phyloP scores from a whole-genome alignment of 2,329 filamentous ascomycete species.

The Apiospora phragmitis region DNA sequence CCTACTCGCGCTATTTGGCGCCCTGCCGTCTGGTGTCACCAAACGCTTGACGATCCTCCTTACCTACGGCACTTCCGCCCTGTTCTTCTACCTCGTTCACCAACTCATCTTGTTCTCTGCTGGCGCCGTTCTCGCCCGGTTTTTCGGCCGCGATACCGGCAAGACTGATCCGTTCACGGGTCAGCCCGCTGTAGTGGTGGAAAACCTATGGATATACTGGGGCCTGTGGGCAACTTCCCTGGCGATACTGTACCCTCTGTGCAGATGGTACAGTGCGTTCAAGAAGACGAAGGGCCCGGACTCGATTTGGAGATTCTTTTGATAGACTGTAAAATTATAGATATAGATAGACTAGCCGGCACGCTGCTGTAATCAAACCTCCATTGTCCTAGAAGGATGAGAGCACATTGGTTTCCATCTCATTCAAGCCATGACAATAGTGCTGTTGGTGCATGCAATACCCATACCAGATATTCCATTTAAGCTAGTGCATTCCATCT shows the following conservation, averaged over 20 bases:
- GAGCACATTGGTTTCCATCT: neutral
- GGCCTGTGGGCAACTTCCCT: conserved; percentile 36
- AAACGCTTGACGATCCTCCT: conserved; percentile 37
- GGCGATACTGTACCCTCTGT: conserved; percentile 42
- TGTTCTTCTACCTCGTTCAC: conserved; percentile 48
- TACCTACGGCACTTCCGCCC: conserved; percentile 44
- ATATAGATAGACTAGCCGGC: neutral
- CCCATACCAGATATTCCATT: conserved; percentile 22
- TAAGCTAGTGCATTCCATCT: conserved; percentile 24
- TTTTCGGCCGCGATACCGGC: conserved; percentile 37
- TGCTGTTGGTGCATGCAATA: conserved; percentile 23
- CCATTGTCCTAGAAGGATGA: neutral
- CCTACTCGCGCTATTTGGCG: conserved; percentile 38
- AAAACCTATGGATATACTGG: conserved; percentile 39
- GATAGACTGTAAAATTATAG: conserved; percentile 11
- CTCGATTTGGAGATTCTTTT: conserved; percentile 50
- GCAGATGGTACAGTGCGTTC: conserved; percentile 42
- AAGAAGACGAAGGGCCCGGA: conserved; percentile 42
- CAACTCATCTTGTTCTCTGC: conserved; percentile 34
- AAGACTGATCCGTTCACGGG: conserved; percentile 28
- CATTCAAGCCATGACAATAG: neutral
- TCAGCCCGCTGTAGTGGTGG: conserved; percentile 26
- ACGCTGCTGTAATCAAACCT: neutral
- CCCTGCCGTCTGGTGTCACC: conserved; percentile 32
- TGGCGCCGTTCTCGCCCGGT: conserved; percentile 23